Conservation (phyloP, 1,284 basidiomycete species). For the Ustilago trichophora region DNA sequence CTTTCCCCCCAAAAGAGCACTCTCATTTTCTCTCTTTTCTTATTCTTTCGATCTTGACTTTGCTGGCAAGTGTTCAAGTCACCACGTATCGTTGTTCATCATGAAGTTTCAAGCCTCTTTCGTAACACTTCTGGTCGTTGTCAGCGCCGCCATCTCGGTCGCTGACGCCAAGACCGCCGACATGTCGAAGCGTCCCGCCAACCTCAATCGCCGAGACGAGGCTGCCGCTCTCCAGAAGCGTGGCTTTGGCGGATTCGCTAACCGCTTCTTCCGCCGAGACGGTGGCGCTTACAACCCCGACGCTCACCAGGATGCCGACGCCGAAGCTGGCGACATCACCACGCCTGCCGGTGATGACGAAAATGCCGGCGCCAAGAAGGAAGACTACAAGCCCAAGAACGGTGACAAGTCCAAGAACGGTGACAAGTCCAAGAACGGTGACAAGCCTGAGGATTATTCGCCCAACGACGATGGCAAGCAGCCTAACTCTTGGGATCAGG, state of each 20-base stretch:
- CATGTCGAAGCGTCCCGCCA: constrained; percentile 35
- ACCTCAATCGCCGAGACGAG: constrained; percentile 29
- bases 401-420: no score
- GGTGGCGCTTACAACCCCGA: constrained; percentile 8
- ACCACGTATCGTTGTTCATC: not conserved
- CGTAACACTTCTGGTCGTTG: constrained; percentile 34
- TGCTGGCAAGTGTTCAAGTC: constrained; percentile 36
- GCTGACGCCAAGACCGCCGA: constrained; percentile 27
- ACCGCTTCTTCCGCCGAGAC: constrained; percentile 26
- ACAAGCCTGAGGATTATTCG: no score
- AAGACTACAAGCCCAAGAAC: constrained; percentile 11
- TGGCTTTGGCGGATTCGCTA: constrained; percentile 19
- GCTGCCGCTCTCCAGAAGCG: constrained; percentile 26
- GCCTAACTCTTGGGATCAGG: no score
- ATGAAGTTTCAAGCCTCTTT: constrained; percentile 48
- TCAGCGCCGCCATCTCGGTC: constrained; percentile 46
- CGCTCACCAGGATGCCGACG: constrained; percentile 3
- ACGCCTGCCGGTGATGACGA: not conserved
- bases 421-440: not conserved
- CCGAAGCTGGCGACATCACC: not conserved
- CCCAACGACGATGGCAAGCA: no score
- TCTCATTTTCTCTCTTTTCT: not conserved
- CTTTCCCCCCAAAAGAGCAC: not conserved
- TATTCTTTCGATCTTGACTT: constrained; percentile 6
- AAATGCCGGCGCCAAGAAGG: not conserved